A percentile compares a stretch with the other conserved stretches of the same genome.
Evolutionary conservation across 148 eudicot genomes (phyloP).

Genomic region (Persicaria maculosa): DNA sequence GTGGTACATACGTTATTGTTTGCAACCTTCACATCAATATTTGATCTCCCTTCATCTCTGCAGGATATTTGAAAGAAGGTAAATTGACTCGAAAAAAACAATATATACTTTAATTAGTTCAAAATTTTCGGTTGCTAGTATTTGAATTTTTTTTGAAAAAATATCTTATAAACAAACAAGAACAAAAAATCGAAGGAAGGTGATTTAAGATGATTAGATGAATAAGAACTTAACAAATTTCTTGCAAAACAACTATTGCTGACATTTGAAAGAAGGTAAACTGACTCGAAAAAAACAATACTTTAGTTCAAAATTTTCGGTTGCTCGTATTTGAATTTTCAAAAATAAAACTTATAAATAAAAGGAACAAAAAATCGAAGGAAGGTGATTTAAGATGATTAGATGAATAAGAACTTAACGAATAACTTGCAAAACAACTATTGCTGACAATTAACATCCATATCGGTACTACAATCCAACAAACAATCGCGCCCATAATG

Average conservation of each 20-base stretch:
- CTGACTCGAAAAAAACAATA: neutral
- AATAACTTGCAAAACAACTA: slow-evolving; percentile 1
- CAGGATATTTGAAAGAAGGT: neutral
- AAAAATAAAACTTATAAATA: neutral
- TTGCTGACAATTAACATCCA: neutral
- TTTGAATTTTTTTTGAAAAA: neutral
- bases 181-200: neutral
- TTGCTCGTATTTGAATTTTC: neutral
- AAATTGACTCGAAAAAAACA: neutral
- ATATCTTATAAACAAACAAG: neutral
- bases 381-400: neutral
- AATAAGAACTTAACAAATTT: too few relatives aligned
- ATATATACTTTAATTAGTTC: neutral
- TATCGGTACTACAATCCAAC: neutral
- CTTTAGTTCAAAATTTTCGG: neutral
- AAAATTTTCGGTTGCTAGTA: neutral
- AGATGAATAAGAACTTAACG: neutral
- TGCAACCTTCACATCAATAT: neutral
- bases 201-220: neutral
- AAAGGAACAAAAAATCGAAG: neutral
- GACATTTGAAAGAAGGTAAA: neutral
- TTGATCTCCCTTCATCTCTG: neutral
- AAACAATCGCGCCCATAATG: slow-evolving; percentile 6
- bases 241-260: too few relatives aligned
- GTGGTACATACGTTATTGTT: neutral